Evolutionary conservation across 768 basidiomycete genomes (phyloP), one percentile per base, ranked within the genome.

Genomic region (Agrocybe pediades): DNA sequence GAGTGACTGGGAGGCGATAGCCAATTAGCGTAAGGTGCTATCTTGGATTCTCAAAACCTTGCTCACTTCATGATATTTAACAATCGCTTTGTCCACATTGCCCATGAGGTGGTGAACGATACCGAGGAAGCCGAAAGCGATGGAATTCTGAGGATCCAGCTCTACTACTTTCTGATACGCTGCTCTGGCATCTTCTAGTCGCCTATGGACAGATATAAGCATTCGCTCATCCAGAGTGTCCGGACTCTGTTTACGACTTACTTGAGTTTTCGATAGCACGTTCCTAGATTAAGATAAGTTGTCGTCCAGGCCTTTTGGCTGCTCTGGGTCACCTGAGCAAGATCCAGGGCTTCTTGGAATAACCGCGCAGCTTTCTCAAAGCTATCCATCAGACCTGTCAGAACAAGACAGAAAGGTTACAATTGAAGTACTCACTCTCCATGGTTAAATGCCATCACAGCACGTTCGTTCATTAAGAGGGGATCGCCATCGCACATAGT

Each of bases 281-380:
- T 97, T 9, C 93, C 97, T 16, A 98, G 81, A 66, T 98, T 99
- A 55, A 96, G 75, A 68, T 92, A 93, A 0, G 95, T 97, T 9
- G 87, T 86, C 0, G 87, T 81, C 95, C 96, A 98, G 0, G 89
- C 84, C 30, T 81, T 81, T 55, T 90, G 86, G 1, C 92, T 90
- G 45, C 85, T 86, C 66, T 97, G 93, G 7, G 93, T 90, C 15
- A 90, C 84, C 55, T 89, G 80, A 0, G 94, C 93, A 5, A 92
- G 76, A n/a, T 85, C 81, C 15, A 98, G 79, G 0, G 96, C 87
- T 54, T 80, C 76, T 55, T 81, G 71, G 67, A 98, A 95, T 39
- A 90, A 72, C 16, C 74, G 71, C 1, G 83, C 83, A 1, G 97
- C 95, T 21, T 72, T 71, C 25, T 83, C 78, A 68, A 85, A 94